These are phyloP conservation scores for Candida ulmi DNA, from an alignment of 805 yeast genomes.

Conservation along the genomic window DNA sequence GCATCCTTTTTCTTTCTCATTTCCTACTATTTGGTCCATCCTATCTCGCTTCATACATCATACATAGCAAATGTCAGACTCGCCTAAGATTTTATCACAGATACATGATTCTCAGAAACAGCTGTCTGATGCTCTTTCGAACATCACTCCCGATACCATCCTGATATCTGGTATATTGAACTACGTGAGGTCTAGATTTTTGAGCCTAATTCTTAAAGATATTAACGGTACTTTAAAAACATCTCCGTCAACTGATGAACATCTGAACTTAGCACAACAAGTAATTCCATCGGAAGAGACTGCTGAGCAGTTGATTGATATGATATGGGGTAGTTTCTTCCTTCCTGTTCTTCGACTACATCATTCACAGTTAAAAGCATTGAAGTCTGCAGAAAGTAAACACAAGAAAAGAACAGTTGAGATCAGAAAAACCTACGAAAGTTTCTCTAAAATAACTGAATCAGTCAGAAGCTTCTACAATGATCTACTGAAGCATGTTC, in stretches of 20 bases:
- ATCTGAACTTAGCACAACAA: constrained; percentile 10
- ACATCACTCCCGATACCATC: constrained; percentile 15
- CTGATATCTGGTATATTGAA: constrained; percentile 37
- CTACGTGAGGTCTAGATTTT: constrained; percentile 42
- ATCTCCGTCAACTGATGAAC: background rate
- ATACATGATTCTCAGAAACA: constrained; percentile 11
- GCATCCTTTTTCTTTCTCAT: too few relatives aligned
- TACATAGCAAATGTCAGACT: constrained; percentile 1
- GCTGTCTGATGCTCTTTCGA: constrained; percentile 4
- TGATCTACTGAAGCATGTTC: constrained; percentile 34
- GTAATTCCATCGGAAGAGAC: constrained; percentile 3
- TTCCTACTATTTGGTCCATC: too few relatives aligned
- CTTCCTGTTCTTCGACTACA: constrained; percentile 58
- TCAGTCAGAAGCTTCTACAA: constrained; percentile 43
- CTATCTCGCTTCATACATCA: too few relatives aligned
- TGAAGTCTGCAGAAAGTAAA: constrained; percentile 15
- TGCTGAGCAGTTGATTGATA: constrained; percentile 37
- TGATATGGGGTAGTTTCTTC: constrained; percentile 56
- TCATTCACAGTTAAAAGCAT: constrained; percentile 9
- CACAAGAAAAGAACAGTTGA: constrained; percentile 37
- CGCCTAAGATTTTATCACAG: constrained; percentile 1
- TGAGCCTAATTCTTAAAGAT: constrained; percentile 34
- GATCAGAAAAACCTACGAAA: constrained; percentile 48
- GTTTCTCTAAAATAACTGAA: constrained; percentile 43
- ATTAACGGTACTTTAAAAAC: constrained; percentile 20